Evolutionary conservation across 2,329 filamentous ascomycete genomes (phyloP).

Genomic region (Diaporthe batatas): DNA sequence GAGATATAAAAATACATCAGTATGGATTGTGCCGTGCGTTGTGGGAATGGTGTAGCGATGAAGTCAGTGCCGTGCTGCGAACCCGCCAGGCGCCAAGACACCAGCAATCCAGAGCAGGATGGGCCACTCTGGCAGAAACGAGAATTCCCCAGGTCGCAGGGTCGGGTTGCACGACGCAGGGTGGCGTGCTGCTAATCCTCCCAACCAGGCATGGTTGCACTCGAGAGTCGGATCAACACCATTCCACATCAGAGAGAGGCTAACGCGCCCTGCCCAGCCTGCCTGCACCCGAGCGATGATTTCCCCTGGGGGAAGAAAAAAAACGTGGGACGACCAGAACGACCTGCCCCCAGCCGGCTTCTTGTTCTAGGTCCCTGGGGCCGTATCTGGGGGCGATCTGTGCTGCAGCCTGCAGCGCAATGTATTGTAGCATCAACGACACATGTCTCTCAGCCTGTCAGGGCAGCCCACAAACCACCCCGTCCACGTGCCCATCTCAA

Average conservation of each 20-base stretch:
- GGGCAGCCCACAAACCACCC: background rate
- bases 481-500: slow-evolving; percentile 5
- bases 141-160: slow-evolving; percentile 5
- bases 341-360: background rate
- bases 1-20: slow-evolving; percentile 3
- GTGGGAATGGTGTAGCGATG: slow-evolving; percentile 1
- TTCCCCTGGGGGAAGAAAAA: background rate
- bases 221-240: slow-evolving; percentile 4
- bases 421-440: slow-evolving; percentile 17
- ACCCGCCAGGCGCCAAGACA: slow-evolving; percentile 6
- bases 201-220: slow-evolving; percentile 13
- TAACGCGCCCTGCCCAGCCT: slow-evolving; percentile 13
- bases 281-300: background rate
- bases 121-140: slow-evolving; percentile 16
- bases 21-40: background rate
- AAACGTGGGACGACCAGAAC: slow-evolving; percentile 2
- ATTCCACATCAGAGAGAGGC: slow-evolving; percentile 31
- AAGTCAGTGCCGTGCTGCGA: background rate
- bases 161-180: background rate
- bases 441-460: background rate
- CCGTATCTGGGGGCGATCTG: slow-evolving; percentile 2
- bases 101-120: slow-evolving; percentile 29
- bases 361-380: background rate
- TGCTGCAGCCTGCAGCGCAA: background rate
- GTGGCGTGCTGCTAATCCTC: slow-evolving; percentile 1